Evolutionary conservation across 2,329 filamentous ascomycete genomes (phyloP).

Genomic region (Ascochyta lentis): DNA sequence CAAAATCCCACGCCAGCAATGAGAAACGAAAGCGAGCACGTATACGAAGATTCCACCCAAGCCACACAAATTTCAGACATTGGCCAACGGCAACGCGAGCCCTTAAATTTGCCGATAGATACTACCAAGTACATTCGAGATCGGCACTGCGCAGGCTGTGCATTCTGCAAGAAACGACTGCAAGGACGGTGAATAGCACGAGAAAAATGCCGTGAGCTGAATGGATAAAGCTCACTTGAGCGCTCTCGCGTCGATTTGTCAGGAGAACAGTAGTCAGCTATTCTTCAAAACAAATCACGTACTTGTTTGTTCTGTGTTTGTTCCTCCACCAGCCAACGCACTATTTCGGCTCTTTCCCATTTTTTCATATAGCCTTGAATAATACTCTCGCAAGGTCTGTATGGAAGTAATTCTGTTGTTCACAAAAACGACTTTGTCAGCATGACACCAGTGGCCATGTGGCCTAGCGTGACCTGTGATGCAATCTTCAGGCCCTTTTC

Average conservation of each 20-base stretch:
- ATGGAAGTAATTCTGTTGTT: neutral
- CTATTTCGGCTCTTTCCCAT: neutral
- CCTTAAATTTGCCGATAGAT: neutral
- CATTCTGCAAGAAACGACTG: constrained; percentile 18
- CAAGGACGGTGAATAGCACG: neutral
- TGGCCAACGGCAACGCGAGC: neutral
- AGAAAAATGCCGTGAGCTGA: neutral
- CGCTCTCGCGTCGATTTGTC: neutral
- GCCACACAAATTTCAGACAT: neutral
- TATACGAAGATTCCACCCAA: neutral
- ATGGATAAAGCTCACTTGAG: neutral
- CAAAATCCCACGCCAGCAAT: neutral
- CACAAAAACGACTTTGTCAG: neutral
- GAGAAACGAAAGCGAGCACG: neutral
- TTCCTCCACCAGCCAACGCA: neutral
- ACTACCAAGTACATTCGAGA: constrained; percentile 12
- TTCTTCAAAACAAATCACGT: neutral
- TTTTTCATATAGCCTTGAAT: no score
- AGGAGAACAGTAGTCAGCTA: neutral
- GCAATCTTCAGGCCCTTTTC: neutral
- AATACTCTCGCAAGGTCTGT: neutral
- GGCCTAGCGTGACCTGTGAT: neutral
- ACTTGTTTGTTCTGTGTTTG: neutral
- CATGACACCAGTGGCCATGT: neutral
- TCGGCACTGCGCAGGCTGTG: constrained; percentile 16